Percentiles rank a stretch among this genome's conserved stretches.
Evolutionary conservation across 495 filamentous ascomycete genomes (phyloP).

Genomic region (Endocarpon pusillum): DNA sequence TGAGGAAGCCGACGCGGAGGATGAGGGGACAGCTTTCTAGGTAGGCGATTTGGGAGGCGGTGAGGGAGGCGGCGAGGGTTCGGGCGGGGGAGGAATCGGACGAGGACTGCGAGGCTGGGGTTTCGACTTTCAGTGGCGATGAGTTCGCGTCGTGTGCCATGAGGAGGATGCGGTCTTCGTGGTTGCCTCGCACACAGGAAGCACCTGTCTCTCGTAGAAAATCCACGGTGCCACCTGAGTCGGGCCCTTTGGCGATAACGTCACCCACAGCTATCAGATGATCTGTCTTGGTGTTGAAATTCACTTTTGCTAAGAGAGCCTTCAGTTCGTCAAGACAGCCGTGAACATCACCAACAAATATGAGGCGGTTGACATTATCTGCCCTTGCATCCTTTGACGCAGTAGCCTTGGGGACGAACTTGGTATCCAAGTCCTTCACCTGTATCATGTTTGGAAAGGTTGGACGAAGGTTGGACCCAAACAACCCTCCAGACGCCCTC

Average conservation of each 20-base stretch:
- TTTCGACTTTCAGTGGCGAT: conserved; percentile 3
- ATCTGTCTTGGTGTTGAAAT: conserved; percentile 44
- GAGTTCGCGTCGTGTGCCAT: conserved; percentile 25
- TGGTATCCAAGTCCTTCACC: conserved; percentile 24
- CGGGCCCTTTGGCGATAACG: conserved; percentile 75
- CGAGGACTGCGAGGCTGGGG: conserved; percentile 16
- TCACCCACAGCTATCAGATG: conserved; percentile 75
- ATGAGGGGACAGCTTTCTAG: conserved; percentile 57
- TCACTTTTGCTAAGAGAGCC: conserved; percentile 45
- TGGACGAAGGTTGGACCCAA: conserved; percentile 30
- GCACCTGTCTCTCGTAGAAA: conserved; percentile 51
- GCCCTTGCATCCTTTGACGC: conserved; percentile 3
- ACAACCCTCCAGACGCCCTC: conserved; percentile 21
- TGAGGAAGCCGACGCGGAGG: conserved; percentile 44
- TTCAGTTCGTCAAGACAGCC: conserved; percentile 55
- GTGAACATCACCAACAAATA: conserved; percentile 84
- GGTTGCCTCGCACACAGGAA: conserved; percentile 76
- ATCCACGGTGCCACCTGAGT: conserved; percentile 62
- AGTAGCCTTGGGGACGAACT: conserved; percentile 14
- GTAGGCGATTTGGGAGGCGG: conserved; percentile 49
- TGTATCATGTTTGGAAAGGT: conserved; percentile 32
- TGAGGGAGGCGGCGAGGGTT: conserved; percentile 33
- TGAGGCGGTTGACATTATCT: conserved; percentile 29
- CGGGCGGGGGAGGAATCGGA: conserved; percentile 22
- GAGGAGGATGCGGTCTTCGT: conserved; percentile 67